These are phyloP conservation scores for Pseudocercospora vitis DNA, from an alignment of 2,329 filamentous ascomycete species.

Conservation along the genomic window DNA sequence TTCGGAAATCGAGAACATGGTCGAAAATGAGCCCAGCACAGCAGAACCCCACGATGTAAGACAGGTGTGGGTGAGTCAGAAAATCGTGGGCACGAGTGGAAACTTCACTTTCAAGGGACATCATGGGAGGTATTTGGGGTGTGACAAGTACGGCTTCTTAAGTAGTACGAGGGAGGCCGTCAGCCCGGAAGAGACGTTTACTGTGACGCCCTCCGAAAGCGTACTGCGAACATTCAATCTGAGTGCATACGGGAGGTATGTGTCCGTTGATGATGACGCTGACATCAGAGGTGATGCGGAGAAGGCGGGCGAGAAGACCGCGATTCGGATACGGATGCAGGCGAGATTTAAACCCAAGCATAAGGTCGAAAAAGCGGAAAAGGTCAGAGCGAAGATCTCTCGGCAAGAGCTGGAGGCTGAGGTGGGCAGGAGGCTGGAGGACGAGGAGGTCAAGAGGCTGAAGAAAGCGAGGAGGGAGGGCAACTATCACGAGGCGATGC, in stretches of 20 bases:
- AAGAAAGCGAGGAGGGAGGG: constrained; percentile 83
- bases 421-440: constrained; percentile 43
- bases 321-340: constrained; percentile 85
- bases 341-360: constrained; percentile 85
- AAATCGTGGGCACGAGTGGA: constrained; percentile 75
- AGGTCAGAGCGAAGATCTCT: constrained; percentile 80
- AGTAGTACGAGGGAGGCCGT: constrained; percentile 78
- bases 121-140: constrained; percentile 83
- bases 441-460: constrained; percentile 80
- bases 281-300: constrained; percentile 77
- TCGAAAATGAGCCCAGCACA: constrained; percentile 76
- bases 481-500: constrained; percentile 80
- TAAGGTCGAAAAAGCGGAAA: constrained; percentile 77
- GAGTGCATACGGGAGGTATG: constrained; percentile 63
- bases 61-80: constrained; percentile 91
- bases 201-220: constrained; percentile 40
- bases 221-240: constrained; percentile 31
- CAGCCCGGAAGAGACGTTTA: constrained; percentile 78
- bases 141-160: constrained; percentile 78
- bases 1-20: constrained; percentile 78
- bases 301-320: constrained; percentile 66
- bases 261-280: constrained; percentile 57
- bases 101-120: constrained; percentile 81
- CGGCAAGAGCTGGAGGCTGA: constrained; percentile 61
- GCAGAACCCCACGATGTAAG: constrained; percentile 94